Percentiles rank a stretch among this genome's conserved stretches.
Evolutionary conservation across 805 yeast genomes (phyloP).

Genomic region (Cyberlindnera mississippiensis): DNA sequence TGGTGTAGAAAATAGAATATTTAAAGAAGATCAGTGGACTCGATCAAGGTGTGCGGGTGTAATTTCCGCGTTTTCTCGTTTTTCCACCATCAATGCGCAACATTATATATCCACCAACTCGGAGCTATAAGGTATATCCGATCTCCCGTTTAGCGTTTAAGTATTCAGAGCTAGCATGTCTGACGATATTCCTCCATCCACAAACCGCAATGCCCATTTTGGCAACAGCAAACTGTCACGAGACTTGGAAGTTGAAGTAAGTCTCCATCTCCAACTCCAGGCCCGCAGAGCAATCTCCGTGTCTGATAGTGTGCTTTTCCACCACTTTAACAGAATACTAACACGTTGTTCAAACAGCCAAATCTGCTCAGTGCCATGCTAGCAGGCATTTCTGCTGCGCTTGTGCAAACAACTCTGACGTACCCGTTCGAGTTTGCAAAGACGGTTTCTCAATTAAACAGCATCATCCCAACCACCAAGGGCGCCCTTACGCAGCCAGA

Average conservation of each 20-base stretch:
- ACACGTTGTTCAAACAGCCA: slow-evolving; percentile 22
- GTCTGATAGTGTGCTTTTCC: no score
- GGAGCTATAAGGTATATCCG: no score
- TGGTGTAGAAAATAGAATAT: no score
- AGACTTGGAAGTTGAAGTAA: slow-evolving; percentile 20
- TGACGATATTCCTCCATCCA: not conserved
- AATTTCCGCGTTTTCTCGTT: no score
- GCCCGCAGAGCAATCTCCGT: not conserved
- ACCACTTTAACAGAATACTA: no score
- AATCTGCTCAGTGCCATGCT: slow-evolving; percentile 54
- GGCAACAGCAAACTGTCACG: slow-evolving; percentile 11
- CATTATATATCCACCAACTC: no score
- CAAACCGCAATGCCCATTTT: not conserved
- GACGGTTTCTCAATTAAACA: slow-evolving; percentile 58
- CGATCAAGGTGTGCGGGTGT: no score
- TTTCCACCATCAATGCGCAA: no score
- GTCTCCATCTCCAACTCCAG: not conserved
- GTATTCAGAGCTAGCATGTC: not conserved
- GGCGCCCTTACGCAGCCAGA: slow-evolving; percentile 18
- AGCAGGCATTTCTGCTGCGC: slow-evolving; percentile 60
- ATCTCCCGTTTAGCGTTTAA: no score
- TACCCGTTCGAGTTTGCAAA: slow-evolving; percentile 72
- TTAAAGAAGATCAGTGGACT: no score
- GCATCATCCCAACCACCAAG: slow-evolving; percentile 35
- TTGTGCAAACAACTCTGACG: slow-evolving; percentile 56